Base-by-base conservation (phyloP, 768 basidiomycete species). In the Dacryopinax spathularia region DNA sequence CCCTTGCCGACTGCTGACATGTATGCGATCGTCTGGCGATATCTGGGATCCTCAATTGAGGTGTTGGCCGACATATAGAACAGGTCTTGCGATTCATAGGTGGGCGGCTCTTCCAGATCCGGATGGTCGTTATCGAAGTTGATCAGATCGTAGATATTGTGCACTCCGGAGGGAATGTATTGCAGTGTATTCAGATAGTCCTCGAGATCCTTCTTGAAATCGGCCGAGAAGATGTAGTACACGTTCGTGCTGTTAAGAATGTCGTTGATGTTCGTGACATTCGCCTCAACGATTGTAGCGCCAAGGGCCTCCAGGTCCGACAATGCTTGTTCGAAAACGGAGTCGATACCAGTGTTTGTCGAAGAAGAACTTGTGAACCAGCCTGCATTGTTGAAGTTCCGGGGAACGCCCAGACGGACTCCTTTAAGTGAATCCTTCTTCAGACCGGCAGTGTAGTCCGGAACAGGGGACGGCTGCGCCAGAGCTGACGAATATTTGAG, bases 201-300 rank as follows among this genome's bases (percentile, higher is more conserved):
- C n/a, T n/a, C 12, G 31, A 34, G 33, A 16, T 25, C 10, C 18
- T 80, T 84, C 77, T 84, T 86, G 73, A 86, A 82, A 65, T 86
- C 84, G 0, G 75, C 73, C 10, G 75, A 67, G 20, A 83, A 65
- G 2, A 85, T 84, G 16, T 70, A 0, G 75, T 80, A 79, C 69
- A 86, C 84, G 63, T n/a, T n/a, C n/a, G n/a, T 1, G 67, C 65
- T 20, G 76, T 67, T 12, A 83, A 76, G 61, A 81, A 82, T 0
- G 78, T 75, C n/a, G n/a, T n/a, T n/a, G n/a, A n/a, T n/a, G n/a
- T n/a, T n/a, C n/a, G n/a, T n/a, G n/a, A n/a, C n/a, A 1, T 83
- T 81, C 0, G 84, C 82, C 68, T 87, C 85, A 5, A 86, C 75
- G 2, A 87, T 74, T 0, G 79, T 74, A 7, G 79, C 79, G 16